phyloP scores from a whole-genome alignment of 768 basidiomycete species.

The Antrodiella citrinella region DNA sequence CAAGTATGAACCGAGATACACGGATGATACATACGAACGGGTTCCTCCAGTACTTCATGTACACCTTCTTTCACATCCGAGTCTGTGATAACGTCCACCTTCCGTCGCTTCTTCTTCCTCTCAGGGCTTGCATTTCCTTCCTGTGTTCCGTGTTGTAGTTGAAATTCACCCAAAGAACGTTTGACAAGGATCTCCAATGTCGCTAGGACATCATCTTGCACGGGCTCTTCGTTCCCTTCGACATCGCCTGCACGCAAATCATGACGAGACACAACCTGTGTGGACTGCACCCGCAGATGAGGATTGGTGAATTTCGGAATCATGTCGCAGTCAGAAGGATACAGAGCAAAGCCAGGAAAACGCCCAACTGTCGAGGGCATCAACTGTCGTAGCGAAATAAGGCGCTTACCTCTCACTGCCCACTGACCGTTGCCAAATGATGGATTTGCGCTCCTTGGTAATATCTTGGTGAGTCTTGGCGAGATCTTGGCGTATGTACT shows the following conservation, averaged over 20 bases:
- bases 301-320: constrained; percentile 9
- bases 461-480: too few species aligned
- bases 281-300: constrained; percentile 1
- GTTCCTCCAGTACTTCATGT: too few species aligned
- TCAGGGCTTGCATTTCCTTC: background rate
- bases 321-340: constrained; percentile 1
- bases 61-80: constrained; percentile 1
- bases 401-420: too few species aligned
- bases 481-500: background rate
- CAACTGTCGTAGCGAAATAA: too few species aligned
- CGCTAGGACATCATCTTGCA: constrained; percentile 2
- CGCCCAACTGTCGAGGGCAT: too few species aligned
- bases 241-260: constrained; percentile 5
- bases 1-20: too few species aligned
- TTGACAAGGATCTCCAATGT: constrained; percentile 8
- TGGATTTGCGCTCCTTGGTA: too few species aligned
- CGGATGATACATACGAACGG: too few species aligned
- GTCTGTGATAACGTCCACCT: background rate
- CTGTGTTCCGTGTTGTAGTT: background rate
- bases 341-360: too few species aligned
- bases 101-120: constrained; percentile 7
- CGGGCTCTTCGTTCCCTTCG: background rate
- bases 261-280: constrained; percentile 10
- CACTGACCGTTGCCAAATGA: too few species aligned
- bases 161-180: constrained; percentile 11